Base-by-base conservation (phyloP, 2,329 filamentous ascomycete species). In the Paecilomyces variotii region DNA sequence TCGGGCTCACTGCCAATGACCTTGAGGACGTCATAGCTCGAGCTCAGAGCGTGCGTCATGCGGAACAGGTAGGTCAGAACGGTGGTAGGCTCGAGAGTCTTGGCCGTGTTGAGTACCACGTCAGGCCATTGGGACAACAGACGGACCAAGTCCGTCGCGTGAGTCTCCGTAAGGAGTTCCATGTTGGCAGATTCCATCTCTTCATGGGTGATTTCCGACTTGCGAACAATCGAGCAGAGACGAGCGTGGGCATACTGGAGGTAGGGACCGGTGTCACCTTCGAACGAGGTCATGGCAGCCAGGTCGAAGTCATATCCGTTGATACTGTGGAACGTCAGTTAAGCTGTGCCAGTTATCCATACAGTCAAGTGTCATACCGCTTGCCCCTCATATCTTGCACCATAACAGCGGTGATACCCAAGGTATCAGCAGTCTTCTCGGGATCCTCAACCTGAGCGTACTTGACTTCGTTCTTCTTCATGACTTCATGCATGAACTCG, bases 361-460 rank as follows among this genome's bases (percentile, higher is more conserved):
- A 25, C n/a, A 53, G 14, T 50, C 7, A 12, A 11, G 26, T 10
- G 19, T 68, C 82, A 64, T 76, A 88, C 87, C 90, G 85, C 84
- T 97, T 97, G 73, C 93, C 94, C 64, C 85, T 89, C 91, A 97
- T 96, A 71, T 97, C 94, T 76, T 97, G 93, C 24, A 96, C 91
- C 91, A 97, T 97, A 70, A 97, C 93, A 70, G 89, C 88, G 63
- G 89, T 92, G 71, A 97, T 97, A 63, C 93, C 94, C 2, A 97
- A 83, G 10, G 84, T 90, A 77, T 97, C 94, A 61, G 94, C 91
- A 9, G 87, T 89, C 57, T 84, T 83, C 57, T 85, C 86, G 0
- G 93, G 93, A 73, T 97, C 81, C 69, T 87, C 89, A 24, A 99
- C 87, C 75, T 97, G 91, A 58, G 85, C 78, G 76, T 97, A 99